Base-by-base conservation (phyloP, 768 basidiomycete species). In the Porpolomopsis calyptriformis region DNA sequence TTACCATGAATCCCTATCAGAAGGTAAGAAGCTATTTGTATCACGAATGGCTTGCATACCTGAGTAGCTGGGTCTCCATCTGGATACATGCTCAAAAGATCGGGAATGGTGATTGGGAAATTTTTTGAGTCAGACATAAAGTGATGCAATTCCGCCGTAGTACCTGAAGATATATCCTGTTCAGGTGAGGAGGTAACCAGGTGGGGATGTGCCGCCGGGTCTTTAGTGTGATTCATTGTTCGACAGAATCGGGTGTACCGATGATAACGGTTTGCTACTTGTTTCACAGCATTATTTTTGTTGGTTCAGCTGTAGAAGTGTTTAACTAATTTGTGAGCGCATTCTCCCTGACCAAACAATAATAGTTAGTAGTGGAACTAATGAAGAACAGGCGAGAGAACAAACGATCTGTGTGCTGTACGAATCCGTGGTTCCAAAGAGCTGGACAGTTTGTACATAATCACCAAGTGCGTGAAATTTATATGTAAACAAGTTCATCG, bases 401-500 rank as follows among this genome's bases (percentile, higher is more conserved):
- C 53, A 18, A 37, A 67, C 64, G 14, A 50, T 50, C 12, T 64
- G 60, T 1, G 60, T 65, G 0, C 58, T 57, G 38, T 56, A 65
- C 1, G 55, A 60, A 33, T 66, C 61, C 4, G 59, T 58, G 1
- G 58, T 63, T 0, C 66, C 61, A 8, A 49, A 55, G 0, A 16
- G 3, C 2, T 34, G 40, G 18, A 65, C 60, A 2, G 50, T 49
- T 2, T 27, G 19, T 0, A 47, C 47, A 40, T 61, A 60, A 48
- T 65, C 56, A 0, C 57, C 59, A 0, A 65, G 40, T 1, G 56
- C 50, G 46, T 64, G 64, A 5, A 54, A 49, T 39, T 65, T 65
- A 47, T 55, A 62, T 1, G 58, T 65, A 16, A 26, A 18, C 29
- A 59, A 52, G 37, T 52, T 54, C 50, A 52, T 14, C 33, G 33